These are phyloP conservation scores for Polytrichum formosum DNA, from an alignment of 225 moss, liverwort and hornwort genomes.

Conservation along the genomic window DNA sequence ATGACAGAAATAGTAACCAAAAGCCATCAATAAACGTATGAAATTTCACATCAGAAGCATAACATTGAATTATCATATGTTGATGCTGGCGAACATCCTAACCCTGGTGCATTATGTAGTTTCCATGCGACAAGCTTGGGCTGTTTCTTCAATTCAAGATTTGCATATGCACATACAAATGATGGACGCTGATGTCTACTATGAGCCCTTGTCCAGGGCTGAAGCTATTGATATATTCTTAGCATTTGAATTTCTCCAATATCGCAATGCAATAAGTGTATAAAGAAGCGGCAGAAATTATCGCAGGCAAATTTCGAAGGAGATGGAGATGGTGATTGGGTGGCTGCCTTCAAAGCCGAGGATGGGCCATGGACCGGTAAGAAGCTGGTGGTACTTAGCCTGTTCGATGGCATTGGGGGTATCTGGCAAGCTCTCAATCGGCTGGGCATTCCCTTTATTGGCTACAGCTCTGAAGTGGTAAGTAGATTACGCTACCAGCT, in stretches of 20 bases:
- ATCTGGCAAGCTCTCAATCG: slow-evolving; percentile 57
- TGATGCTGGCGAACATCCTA: background rate
- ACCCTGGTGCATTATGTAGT: background rate
- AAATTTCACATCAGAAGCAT: background rate
- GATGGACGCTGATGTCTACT: background rate
- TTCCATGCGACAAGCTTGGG: background rate
- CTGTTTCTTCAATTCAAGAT: background rate
- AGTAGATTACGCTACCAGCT: slow-evolving; percentile 2
- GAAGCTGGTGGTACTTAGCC: slow-evolving; percentile 60
- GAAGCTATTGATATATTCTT: background rate
- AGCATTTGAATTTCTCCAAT: background rate
- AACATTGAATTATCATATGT: no score
- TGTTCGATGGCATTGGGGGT: slow-evolving; percentile 64
- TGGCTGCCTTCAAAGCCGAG: slow-evolving; percentile 37
- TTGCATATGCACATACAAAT: background rate
- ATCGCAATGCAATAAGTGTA: background rate
- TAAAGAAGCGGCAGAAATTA: slow-evolving; percentile 11
- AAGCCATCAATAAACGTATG: background rate
- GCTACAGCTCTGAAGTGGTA: slow-evolving; percentile 71
- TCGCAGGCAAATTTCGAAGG: slow-evolving; percentile 29
- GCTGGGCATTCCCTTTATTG: slow-evolving; percentile 55
- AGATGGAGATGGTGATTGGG: slow-evolving; percentile 48
- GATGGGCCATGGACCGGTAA: slow-evolving; percentile 44
- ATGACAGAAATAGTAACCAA: background rate
- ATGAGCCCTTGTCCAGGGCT: background rate